These are phyloP conservation scores for Sequoiadendron giganteum DNA, from an alignment of 75 land plant species.

Conservation along the genomic window DNA sequence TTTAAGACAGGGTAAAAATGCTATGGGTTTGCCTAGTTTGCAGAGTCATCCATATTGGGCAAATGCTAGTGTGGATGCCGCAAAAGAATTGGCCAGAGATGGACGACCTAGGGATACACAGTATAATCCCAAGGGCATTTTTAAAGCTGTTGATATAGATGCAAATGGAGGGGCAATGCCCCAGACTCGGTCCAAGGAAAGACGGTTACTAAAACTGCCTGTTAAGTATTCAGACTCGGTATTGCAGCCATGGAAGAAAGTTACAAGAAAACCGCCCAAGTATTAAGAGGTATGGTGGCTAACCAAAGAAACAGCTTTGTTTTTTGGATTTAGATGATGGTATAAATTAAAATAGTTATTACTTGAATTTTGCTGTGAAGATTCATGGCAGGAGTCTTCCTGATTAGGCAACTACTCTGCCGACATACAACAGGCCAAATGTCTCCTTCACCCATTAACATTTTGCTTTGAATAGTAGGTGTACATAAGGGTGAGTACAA, in stretches of 20 bases:
- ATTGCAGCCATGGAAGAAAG: background rate
- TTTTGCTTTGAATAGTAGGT: background rate
- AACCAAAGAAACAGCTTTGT: background rate
- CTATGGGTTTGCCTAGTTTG: background rate
- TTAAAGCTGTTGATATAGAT: background rate
- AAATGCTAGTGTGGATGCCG: background rate
- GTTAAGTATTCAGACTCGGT: background rate
- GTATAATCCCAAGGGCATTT: background rate
- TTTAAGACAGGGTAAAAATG: background rate
- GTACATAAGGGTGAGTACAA: background rate
- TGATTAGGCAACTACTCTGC: background rate
- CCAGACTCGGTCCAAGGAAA: background rate
- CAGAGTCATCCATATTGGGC: background rate
- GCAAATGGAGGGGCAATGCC: background rate
- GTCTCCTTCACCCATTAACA: background rate
- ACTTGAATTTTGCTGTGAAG: background rate
- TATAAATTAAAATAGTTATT: background rate
- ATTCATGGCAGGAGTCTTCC: background rate
- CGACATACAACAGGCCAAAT: background rate
- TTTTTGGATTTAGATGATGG: background rate
- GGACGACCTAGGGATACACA: background rate
- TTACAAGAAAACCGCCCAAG: background rate
- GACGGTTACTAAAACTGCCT: background rate
- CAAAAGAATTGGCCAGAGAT: too few species aligned
- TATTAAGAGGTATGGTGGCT: background rate